Evolutionary conservation across 257 asterid species (phyloP).

Genomic region (Craterostigma plantagineum): DNA sequence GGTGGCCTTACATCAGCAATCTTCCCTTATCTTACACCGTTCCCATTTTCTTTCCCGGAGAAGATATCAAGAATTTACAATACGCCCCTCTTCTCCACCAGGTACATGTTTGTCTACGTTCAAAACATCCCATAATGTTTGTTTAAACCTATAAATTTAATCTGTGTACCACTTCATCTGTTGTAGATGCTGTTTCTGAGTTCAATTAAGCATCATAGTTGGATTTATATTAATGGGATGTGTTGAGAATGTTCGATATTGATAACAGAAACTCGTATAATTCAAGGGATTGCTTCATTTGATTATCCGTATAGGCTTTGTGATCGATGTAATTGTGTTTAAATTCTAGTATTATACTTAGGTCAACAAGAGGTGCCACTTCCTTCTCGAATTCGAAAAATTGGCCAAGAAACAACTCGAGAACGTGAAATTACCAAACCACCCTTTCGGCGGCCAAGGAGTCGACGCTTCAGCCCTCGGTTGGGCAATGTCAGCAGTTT

Average conservation of each 20-base stretch:
- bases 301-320: no score
- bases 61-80: conserved; percentile 82
- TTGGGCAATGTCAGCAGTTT: conserved; percentile 98
- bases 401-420: conserved; percentile 28
- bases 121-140: no score
- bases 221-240: not conserved
- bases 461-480: conserved; percentile 86
- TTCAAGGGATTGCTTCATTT: not conserved
- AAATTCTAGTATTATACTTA: conserved; percentile 11
- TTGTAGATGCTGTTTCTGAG: no score
- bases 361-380: conserved; percentile 94
- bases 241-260: not conserved
- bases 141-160: no score
- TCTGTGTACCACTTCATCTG: no score
- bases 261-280: not conserved
- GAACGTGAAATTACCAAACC: conserved; percentile 32
- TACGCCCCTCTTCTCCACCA: conserved; percentile 94
- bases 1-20: conserved; percentile 97
- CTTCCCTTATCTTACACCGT: conserved; percentile 65
- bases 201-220: not conserved
- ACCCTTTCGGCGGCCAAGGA: conserved; percentile 71
- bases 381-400: conserved; percentile 77
- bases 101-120: conserved; percentile 21
- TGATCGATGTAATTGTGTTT: no score
- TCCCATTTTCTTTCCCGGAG: conserved; percentile 90